phyloP scores from a whole-genome alignment of 257 asterid genomes.

The Plantago major region DNA sequence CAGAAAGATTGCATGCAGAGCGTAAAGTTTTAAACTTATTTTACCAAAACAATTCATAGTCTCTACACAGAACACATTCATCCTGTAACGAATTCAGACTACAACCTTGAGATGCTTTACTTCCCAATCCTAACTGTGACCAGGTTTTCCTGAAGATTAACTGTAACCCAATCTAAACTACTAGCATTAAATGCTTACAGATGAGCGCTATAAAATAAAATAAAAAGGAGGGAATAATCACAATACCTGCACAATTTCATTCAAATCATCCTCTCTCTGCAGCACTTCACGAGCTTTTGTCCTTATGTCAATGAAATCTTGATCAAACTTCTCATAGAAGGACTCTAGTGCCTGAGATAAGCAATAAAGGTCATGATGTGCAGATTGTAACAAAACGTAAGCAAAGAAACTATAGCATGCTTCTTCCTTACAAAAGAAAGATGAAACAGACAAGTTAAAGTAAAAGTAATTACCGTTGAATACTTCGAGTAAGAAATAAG shows the following conservation, averaged over 20 bases:
- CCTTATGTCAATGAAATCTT: slow-evolving; percentile 91
- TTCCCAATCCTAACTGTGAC: no score
- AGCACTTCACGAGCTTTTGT: slow-evolving; percentile 99
- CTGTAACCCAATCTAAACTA: no score
- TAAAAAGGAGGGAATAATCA: neutral
- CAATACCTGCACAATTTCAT: slow-evolving; percentile 58
- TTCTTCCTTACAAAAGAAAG: neutral
- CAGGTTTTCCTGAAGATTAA: no score
- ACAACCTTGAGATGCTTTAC: no score
- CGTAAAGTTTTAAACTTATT: no score
- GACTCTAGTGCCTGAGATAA: slow-evolving; percentile 80
- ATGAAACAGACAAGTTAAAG: neutral
- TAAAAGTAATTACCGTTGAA: slow-evolving; percentile 57
- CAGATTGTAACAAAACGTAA: slow-evolving; percentile 6
- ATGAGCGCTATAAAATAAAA: neutral
- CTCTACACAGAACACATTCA: no score
- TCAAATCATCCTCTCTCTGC: slow-evolving; percentile 97
- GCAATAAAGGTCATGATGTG: neutral
- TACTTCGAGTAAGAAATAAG: slow-evolving; percentile 97
- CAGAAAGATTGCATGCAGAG: no score
- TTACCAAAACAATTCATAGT: no score
- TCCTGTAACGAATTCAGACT: no score
- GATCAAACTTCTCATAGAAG: slow-evolving; percentile 91
- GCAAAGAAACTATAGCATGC: neutral
- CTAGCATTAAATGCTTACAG: neutral